Conservation (phyloP, 805 yeast species). For the Wickerhamomyces rabaulensis region DNA sequence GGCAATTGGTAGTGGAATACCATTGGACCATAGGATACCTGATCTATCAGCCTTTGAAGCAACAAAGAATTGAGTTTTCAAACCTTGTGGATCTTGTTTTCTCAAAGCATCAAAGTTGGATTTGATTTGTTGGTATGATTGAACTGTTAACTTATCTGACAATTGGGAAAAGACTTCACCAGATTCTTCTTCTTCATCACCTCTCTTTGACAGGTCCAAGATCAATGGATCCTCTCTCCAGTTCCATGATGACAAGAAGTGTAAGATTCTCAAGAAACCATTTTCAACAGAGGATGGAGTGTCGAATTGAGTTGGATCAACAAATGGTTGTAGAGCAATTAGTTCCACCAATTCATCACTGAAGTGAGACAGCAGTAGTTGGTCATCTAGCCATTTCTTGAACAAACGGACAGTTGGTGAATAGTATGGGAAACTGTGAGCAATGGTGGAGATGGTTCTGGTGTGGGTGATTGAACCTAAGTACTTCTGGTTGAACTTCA, state of each 20-base stretch:
- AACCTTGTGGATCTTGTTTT: conserved; percentile 74
- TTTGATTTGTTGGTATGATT: conserved; percentile 56
- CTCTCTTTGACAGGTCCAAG: conserved; percentile 63
- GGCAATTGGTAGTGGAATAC: conserved; percentile 67
- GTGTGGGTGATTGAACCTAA: conserved; percentile 73
- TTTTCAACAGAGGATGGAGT: conserved; percentile 74
- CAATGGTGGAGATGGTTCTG: conserved; percentile 64
- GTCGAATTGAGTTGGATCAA: conserved; percentile 81
- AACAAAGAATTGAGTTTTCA: conserved; percentile 74
- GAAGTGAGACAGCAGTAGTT: conserved; percentile 65
- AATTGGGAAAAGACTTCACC: conserved; percentile 37
- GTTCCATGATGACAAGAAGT: conserved; percentile 79
- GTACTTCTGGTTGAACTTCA: conserved; percentile 60
- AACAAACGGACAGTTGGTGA: conserved; percentile 80
- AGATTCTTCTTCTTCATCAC: conserved; percentile 32
- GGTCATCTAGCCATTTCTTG: conserved; percentile 87
- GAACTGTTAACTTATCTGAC: conserved; percentile 57
- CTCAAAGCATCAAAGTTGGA: conserved; percentile 65
- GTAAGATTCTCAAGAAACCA: conserved; percentile 73
- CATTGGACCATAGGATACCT: conserved; percentile 78
- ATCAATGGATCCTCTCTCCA: conserved; percentile 89
- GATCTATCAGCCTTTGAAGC: conserved; percentile 82
- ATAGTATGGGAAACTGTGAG: conserved; percentile 66
- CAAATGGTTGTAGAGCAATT: conserved; percentile 76
- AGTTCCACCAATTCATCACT: conserved; percentile 79